Evolutionary conservation across 192 early-diverging fungal species (phyloP), one percentile per base, ranked within the genome.

Genomic region (Dissophora ornata): DNA sequence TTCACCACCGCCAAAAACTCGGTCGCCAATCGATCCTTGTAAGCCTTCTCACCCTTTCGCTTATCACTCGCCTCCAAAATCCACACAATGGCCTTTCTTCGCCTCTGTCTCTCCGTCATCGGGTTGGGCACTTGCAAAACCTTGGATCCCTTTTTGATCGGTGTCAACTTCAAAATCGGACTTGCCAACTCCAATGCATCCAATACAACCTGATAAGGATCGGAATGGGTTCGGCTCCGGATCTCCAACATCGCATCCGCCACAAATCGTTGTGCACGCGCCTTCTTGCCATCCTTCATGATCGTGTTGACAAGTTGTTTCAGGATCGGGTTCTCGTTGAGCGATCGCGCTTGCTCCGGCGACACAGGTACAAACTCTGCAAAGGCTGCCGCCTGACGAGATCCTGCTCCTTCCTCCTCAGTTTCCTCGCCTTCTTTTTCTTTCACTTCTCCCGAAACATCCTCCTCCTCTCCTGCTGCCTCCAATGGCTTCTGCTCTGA

Each of bases 281-380:
- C 85, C 77, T 97, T 98, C 80, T 95, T 95, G 33, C 96, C 96
- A 62, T 95, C 88, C 61, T 89, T 82, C 96, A 97, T 97, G 56
- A 97, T 87, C 62, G 91, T 95, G 82, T 96, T 96, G 40, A 94
- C 92, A 10, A 96, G 67, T 32, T 94, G 94, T 21, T 86, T 83
- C 11, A 94, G 57, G 13, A 96, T 82, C 2, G 91, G 87, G 74
- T 93, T 89, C 15, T 79, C 54, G 22, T 63, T 78, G 53, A 88
- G 55, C 19, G 82, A 78, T 25, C 74, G 74, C 12, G 79, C 60
- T 26, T 84, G 80, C 19, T 71, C 59, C 16, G 65, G 48, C 15
- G 70, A 55, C 26, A 86, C 63, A 12, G 64, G 56, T 0, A 42
- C 36, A 44, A 63, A 58, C 24, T 69, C 64, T 6, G 57, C 71